Percentiles rank a stretch among this genome's conserved stretches.
Evolutionary conservation across 257 asterid species (phyloP).

Genomic region (Ilex asprella): DNA sequence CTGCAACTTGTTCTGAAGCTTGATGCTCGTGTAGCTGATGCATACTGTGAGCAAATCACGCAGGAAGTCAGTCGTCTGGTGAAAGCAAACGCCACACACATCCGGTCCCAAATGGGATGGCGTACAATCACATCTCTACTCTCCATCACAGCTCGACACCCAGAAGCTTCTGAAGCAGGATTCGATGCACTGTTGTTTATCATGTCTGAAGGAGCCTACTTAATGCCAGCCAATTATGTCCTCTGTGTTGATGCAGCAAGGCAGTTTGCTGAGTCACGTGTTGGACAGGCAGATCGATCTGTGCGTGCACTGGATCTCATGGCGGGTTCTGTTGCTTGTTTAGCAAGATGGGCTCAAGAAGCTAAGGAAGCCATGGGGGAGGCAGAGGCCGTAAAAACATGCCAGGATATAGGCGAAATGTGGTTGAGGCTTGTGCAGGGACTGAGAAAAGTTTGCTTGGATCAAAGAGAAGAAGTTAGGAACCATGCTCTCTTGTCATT

Average conservation of each 20-base stretch:
- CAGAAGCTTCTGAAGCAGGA: constrained; percentile 93
- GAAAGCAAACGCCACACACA: constrained; percentile 74
- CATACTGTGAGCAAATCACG: constrained; percentile 92
- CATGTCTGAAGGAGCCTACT: constrained; percentile 87
- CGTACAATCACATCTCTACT: constrained; percentile 71
- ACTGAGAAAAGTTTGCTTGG: constrained; percentile 80
- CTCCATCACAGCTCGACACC: constrained; percentile 85
- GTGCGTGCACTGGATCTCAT: constrained; percentile 76
- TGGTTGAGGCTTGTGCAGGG: constrained; percentile 95
- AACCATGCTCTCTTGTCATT: constrained; percentile 75
- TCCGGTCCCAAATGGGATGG: constrained; percentile 83
- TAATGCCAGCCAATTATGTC: constrained; percentile 70
- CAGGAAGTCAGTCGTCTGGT: constrained; percentile 90
- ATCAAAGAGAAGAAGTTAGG: constrained; percentile 92
- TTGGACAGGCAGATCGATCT: constrained; percentile 80
- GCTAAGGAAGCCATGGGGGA: constrained; percentile 62
- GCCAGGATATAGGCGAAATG: constrained; percentile 91
- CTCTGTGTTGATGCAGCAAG: constrained; percentile 79
- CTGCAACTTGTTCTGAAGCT: constrained; percentile 87
- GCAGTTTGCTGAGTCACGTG: constrained; percentile 94
- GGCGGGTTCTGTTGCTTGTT: constrained; percentile 63
- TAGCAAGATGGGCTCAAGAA: constrained; percentile 75
- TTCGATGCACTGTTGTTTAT: constrained; percentile 70
- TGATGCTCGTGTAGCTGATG: constrained; percentile 90
- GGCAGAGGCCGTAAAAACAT: constrained; percentile 54